A percentile compares a stretch with the other conserved stretches of the same genome.
Conservation (phyloP, 306 rosid species). For the Prunus salicina region DNA sequence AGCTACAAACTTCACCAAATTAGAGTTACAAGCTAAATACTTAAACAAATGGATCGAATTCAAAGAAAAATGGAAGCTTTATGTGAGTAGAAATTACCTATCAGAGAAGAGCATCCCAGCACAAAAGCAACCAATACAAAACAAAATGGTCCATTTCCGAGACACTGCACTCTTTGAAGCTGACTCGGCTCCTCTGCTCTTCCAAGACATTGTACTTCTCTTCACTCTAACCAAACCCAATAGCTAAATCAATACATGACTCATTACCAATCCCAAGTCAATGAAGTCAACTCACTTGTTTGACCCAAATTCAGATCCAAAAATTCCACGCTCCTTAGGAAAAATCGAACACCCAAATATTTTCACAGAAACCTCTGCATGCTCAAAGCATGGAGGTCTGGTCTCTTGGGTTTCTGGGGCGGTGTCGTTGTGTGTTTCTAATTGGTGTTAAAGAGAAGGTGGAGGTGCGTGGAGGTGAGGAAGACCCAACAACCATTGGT, state of each 20-base stretch:
- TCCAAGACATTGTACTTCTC: conserved; percentile 37
- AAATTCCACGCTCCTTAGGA: neutral
- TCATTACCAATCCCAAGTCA: conserved; percentile 37
- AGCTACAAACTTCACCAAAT: conserved; percentile 26
- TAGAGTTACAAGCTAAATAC: conserved; percentile 2
- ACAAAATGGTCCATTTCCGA: conserved; percentile 48
- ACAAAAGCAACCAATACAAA: conserved; percentile 53
- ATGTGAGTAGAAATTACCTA: conserved; percentile 28
- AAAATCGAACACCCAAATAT: neutral
- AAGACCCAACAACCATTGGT: conserved; percentile 10
- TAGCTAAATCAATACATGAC: conserved; percentile 18
- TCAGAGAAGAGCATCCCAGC: conserved; percentile 63
- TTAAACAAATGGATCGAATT: neutral
- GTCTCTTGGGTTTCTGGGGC: neutral
- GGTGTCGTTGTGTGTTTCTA: neutral
- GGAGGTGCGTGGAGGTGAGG: neutral
- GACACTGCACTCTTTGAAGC: conserved; percentile 38
- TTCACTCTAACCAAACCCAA: conserved; percentile 19
- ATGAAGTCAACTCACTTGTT: conserved; percentile 4
- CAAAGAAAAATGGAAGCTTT: conserved; percentile 4
- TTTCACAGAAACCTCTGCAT: neutral
- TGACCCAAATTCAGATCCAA: conserved; percentile 25
- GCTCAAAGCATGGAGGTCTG: neutral
- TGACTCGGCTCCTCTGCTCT: conserved; percentile 42
- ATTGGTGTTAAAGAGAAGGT: neutral